phyloP scores from a whole-genome alignment of 2,329 filamentous ascomycete genomes.

The Stachybotrys elegans region DNA sequence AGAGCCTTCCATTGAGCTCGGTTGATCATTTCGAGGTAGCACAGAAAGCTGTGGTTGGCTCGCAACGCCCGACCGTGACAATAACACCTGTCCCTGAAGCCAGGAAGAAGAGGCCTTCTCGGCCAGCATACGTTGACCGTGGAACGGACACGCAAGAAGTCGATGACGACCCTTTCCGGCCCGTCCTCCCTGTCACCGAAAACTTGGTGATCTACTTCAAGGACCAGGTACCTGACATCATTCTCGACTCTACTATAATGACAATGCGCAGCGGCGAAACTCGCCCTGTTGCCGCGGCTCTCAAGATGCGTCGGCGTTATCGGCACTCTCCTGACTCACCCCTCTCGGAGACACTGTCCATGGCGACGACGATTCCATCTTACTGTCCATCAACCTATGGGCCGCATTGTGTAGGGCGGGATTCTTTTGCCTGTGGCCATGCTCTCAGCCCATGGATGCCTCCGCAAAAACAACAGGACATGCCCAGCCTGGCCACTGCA shows the following conservation, averaged over 20 bases:
- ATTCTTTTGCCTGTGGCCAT: conserved; percentile 37
- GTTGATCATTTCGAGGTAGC: too few species aligned
- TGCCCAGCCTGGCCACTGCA: conserved; percentile 13
- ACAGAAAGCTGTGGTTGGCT: too few species aligned
- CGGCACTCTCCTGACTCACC: conserved; percentile 20
- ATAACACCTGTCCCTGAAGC: conserved; percentile 21
- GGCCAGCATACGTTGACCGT: conserved; percentile 30
- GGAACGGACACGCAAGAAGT: conserved; percentile 31
- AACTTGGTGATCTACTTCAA: conserved; percentile 53
- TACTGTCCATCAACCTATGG: too few species aligned
- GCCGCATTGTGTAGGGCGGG: too few species aligned
- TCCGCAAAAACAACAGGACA: neutral
- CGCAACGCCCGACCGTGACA: conserved; percentile 20
- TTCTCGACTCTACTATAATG: conserved; percentile 41
- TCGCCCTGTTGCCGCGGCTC: too few species aligned
- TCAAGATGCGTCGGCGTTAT: too few species aligned
- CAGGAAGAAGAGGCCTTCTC: conserved; percentile 20
- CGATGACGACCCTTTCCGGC: conserved; percentile 24
- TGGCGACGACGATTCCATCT: conserved; percentile 10
- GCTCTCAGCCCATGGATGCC: conserved; percentile 6
- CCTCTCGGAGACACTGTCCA: conserved; percentile 6
- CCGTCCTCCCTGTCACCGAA: conserved; percentile 48
- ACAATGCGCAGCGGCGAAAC: conserved; percentile 29
- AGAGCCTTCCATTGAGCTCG: too few species aligned
- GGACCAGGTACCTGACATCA: conserved; percentile 32